Percentiles rank a stretch among this genome's conserved stretches.
phyloP scores from a whole-genome alignment of 2,329 filamentous ascomycete genomes.

The Xylariaceae sp. region DNA sequence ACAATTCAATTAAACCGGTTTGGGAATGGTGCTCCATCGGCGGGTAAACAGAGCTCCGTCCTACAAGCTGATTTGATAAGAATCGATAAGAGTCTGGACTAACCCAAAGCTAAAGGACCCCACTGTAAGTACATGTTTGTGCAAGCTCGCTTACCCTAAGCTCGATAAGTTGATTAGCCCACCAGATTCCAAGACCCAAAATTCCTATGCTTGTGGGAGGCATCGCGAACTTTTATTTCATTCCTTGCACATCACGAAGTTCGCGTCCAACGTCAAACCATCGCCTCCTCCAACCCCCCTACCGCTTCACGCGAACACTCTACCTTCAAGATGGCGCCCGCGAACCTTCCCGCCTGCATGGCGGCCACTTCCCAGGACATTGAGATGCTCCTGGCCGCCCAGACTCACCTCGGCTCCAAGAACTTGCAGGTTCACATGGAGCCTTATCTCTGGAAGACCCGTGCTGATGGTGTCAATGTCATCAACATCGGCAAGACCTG shows the following conservation, averaged over 20 bases:
- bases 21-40: no score
- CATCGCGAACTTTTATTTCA: conserved; percentile 39
- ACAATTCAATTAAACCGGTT: no score
- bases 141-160: conserved; percentile 18
- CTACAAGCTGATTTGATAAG: no score
- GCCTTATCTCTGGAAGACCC: conserved; percentile 99
- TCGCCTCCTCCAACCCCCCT: conserved; percentile 26
- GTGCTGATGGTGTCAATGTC: conserved; percentile 95
- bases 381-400: conserved; percentile 97
- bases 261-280: conserved; percentile 24
- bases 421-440: conserved; percentile 99
- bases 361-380: conserved; percentile 97
- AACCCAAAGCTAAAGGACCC: no score
- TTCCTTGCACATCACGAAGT: conserved; percentile 26
- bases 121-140: not conserved
- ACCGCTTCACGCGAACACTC: conserved; percentile 15
- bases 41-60: conserved; percentile 8
- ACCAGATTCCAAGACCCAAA: conserved; percentile 20
- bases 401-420: conserved; percentile 96
- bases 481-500: conserved; percentile 99
- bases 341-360: conserved; percentile 90
- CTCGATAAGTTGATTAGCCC: conserved; percentile 17
- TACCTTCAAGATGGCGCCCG: conserved; percentile 79
- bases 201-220: conserved; percentile 14
- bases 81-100: no score